These are phyloP conservation scores for Thalassiosira ordinaria DNA, from an alignment of 352 stramenopile genomes.

Conservation along the genomic window DNA sequence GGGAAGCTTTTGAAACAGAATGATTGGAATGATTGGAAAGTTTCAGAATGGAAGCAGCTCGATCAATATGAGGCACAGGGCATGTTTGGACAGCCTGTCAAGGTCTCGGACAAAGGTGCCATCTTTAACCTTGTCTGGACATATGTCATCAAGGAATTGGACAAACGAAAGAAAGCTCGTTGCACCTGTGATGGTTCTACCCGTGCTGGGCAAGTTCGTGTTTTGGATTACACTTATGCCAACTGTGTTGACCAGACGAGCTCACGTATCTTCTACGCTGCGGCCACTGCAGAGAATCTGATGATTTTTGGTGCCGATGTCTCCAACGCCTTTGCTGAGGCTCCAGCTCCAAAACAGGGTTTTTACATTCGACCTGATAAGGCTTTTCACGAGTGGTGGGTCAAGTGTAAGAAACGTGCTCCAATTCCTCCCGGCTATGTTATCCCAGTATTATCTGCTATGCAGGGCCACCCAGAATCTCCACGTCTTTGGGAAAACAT, in stretches of 20 bases:
- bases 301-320: slow-evolving; percentile 24
- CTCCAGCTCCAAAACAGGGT: slow-evolving; percentile 15
- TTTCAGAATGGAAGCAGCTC: slow-evolving; percentile 2
- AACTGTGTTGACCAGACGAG: slow-evolving; percentile 43
- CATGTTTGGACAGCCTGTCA: slow-evolving; percentile 43
- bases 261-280: slow-evolving; percentile 28
- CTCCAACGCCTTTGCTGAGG: slow-evolving; percentile 39
- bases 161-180: slow-evolving; percentile 19
- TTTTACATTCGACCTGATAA: slow-evolving; percentile 34
- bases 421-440: slow-evolving; percentile 35
- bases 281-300: slow-evolving; percentile 9
- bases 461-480: slow-evolving; percentile 58
- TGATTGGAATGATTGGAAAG: not conserved
- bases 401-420: not conserved
- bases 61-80: slow-evolving; percentile 10
- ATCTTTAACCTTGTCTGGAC: slow-evolving; percentile 27
- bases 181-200: slow-evolving; percentile 25
- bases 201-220: not conserved
- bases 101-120: not conserved
- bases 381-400: slow-evolving; percentile 44
- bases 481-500: slow-evolving; percentile 45
- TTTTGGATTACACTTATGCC: slow-evolving; percentile 35
- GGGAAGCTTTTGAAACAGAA: not conserved
- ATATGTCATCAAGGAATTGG: slow-evolving; percentile 16
- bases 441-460: slow-evolving; percentile 24